phyloP scores from a whole-genome alignment of 345 rosid genomes.

The Excoecaria cochinchinensis region DNA sequence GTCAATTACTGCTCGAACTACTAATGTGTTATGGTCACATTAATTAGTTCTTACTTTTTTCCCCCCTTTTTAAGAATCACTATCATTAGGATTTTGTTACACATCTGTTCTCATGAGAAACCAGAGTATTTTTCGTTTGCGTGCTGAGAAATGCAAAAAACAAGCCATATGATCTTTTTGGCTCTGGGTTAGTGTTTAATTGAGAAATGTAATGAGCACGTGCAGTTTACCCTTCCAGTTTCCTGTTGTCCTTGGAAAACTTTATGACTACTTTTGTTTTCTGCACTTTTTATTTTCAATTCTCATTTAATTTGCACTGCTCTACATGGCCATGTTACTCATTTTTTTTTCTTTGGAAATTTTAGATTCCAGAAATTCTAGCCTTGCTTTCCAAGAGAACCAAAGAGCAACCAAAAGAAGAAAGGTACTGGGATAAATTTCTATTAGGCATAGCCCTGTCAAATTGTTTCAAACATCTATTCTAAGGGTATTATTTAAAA shows the following conservation, averaged over 20 bases:
- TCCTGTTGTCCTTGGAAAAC: not conserved
- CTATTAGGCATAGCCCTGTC: not conserved
- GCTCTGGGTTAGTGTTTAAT: not conserved
- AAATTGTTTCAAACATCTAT: not conserved
- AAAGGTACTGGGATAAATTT: constrained; percentile 52
- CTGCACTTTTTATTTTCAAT: not conserved
- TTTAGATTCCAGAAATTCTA: constrained; percentile 46
- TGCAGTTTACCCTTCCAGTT: not conserved
- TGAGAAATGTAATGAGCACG: not conserved
- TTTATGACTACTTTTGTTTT: not conserved
- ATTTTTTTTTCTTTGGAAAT: constrained; percentile 7
- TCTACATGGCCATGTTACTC: not conserved
- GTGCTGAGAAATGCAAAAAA: not conserved
- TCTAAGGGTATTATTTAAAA: constrained; percentile 7
- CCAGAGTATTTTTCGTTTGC: not conserved
- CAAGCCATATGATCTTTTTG: not conserved
- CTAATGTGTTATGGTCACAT: not conserved
- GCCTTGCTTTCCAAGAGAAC: constrained; percentile 35
- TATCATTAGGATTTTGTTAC: not conserved
- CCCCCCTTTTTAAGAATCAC: not conserved
- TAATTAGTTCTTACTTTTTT: not conserved
- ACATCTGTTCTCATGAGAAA: not conserved
- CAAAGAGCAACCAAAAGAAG: constrained; percentile 50
- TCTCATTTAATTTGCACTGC: not conserved
- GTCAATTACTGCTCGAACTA: not conserved